Evolutionary conservation across 108 stramenopile species (phyloP).

Genomic region (Nitzschia sp.): DNA sequence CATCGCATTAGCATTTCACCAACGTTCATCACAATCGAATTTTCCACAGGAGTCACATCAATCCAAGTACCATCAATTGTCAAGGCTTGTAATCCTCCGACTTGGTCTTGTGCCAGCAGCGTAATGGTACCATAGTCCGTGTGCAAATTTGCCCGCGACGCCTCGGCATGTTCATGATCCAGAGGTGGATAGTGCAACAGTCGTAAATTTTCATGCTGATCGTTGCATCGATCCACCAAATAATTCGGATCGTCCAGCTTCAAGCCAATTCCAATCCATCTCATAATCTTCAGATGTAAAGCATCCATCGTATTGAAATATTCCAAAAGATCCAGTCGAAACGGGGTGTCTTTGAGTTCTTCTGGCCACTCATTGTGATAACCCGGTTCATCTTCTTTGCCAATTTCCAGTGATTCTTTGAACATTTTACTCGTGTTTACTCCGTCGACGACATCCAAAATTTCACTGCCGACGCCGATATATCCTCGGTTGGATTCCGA

Average conservation of each 20-base stretch:
- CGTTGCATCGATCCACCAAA: slow-evolving; percentile 31
- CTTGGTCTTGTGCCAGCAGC: slow-evolving; percentile 53
- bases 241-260: slow-evolving; percentile 18
- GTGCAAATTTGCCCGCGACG: slow-evolving; percentile 48
- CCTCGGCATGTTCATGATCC: neutral
- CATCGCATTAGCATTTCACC: slow-evolving; percentile 47
- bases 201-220: slow-evolving; percentile 31
- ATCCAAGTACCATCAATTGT: slow-evolving; percentile 50
- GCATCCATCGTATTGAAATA: slow-evolving; percentile 50
- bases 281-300: slow-evolving; percentile 36
- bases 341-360: slow-evolving; percentile 23
- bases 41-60: slow-evolving; percentile 44
- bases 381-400: slow-evolving; percentile 15
- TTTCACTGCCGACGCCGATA: slow-evolving; percentile 52
- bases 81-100: slow-evolving; percentile 64
- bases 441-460: slow-evolving; percentile 32
- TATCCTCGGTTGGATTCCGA: slow-evolving; percentile 61
- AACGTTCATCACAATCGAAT: slow-evolving; percentile 44
- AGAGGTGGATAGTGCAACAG: slow-evolving; percentile 32
- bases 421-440: neutral
- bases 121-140: slow-evolving; percentile 63
- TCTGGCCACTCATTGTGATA: slow-evolving; percentile 34
- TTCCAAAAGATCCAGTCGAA: slow-evolving; percentile 37
- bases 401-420: slow-evolving; percentile 16
- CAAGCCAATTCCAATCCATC: slow-evolving; percentile 19